Percentiles rank a stretch among this genome's conserved stretches.
These are phyloP conservation scores for Cryptococcus floricola DNA, from an alignment of 1,284 basidiomycete genomes.

Conservation along the genomic window DNA sequence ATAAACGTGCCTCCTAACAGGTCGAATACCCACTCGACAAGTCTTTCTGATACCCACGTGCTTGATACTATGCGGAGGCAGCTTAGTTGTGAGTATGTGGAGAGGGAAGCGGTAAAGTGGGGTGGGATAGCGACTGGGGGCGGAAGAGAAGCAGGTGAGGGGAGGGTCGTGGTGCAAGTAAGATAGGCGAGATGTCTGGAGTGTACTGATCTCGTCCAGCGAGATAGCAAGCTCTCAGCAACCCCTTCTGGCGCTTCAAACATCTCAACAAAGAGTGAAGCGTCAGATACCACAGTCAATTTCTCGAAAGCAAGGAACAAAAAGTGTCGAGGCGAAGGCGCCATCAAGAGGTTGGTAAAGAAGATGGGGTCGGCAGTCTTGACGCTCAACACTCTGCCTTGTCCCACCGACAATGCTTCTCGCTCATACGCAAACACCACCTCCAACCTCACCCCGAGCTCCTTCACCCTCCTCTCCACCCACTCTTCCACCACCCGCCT, in stretches of 20 bases:
- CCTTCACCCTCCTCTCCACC: conserved; percentile 44
- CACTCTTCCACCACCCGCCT: conserved; percentile 46
- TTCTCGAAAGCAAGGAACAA: conserved; percentile 43
- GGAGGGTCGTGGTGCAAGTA: conserved; percentile 11
- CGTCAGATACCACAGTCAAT: conserved; percentile 46
- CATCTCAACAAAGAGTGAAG: conserved; percentile 47
- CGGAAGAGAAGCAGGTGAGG: conserved; percentile 17
- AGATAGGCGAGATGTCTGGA: conserved; percentile 19
- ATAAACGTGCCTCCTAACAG: conserved; percentile 51
- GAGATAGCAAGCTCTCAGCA: not conserved
- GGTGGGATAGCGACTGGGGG: conserved; percentile 2
- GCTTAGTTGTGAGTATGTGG: not conserved
- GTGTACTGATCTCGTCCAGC: conserved; percentile 17
- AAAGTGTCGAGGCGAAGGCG: conserved; percentile 53
- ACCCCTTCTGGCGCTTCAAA: conserved; percentile 40
- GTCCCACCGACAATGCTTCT: not conserved
- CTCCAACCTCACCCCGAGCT: conserved; percentile 46
- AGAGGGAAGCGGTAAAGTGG: conserved; percentile 10
- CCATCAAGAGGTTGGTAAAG: conserved; percentile 56
- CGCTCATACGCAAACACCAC: conserved; percentile 31
- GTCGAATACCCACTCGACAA: conserved; percentile 51
- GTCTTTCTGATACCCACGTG: conserved; percentile 39
- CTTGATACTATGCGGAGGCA: conserved; percentile 30
- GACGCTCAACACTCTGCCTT: conserved; percentile 47
- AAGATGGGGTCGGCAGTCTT: conserved; percentile 56